Evolutionary conservation across 306 rosid species (phyloP).

Genomic region (Fragaria ananassa): DNA sequence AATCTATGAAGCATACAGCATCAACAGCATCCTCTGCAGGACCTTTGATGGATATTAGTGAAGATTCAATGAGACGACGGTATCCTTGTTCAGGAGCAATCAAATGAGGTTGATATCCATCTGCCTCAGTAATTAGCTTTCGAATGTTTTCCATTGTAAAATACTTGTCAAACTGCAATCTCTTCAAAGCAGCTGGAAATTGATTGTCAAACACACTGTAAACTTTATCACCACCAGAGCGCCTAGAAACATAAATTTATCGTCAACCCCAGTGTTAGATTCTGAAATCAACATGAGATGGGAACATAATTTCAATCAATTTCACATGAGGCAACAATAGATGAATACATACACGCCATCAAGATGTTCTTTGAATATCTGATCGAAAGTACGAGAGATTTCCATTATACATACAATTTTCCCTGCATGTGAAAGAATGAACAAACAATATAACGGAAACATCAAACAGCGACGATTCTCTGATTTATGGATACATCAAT

Average conservation of each 20-base stretch:
- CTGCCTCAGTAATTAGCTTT: conserved; percentile 46
- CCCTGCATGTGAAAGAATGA: conserved; percentile 25
- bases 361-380: conserved; percentile 48
- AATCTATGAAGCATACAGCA: conserved; percentile 23
- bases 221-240: conserved; percentile 47
- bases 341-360: conserved; percentile 40
- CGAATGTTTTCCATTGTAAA: conserved; percentile 41
- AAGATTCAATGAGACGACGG: conserved; percentile 45
- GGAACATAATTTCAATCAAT: conserved; percentile 1
- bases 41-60: conserved; percentile 38
- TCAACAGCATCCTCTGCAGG: conserved; percentile 51
- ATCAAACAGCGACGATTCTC: neutral
- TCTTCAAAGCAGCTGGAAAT: conserved; percentile 47
- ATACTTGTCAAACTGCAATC: conserved; percentile 38
- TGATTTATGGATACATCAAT: neutral
- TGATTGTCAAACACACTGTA: conserved; percentile 43
- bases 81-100: conserved; percentile 53
- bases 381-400: conserved; percentile 46
- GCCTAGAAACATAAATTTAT: conserved; percentile 24
- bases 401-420: conserved; percentile 45
- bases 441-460: neutral
- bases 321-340: neutral
- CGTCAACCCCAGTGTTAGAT: conserved; percentile 9
- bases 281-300: neutral
- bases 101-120: conserved; percentile 51